phyloP scores from a whole-genome alignment of 176 grass and related monocot species.

The Eremochloa ophiuroides region DNA sequence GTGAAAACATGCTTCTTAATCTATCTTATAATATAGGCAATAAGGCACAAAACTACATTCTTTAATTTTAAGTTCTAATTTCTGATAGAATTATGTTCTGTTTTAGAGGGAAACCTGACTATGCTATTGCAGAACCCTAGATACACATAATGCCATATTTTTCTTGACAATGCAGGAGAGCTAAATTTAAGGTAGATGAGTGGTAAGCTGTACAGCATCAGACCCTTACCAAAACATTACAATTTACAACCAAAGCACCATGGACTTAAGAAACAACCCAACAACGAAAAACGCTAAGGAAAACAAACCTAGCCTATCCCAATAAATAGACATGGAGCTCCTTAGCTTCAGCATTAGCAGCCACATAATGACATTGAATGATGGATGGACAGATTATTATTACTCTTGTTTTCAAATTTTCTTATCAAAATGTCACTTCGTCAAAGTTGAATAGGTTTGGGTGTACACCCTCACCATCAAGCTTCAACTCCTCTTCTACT shows the following conservation, averaged over 20 bases:
- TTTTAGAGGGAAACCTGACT: neutral
- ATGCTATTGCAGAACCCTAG: neutral
- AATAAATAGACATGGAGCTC: neutral
- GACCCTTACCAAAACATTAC: neutral
- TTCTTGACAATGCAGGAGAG: too few species aligned
- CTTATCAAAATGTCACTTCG: neutral
- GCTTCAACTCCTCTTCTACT: neutral
- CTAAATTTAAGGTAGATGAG: too few species aligned
- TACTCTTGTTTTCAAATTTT: neutral
- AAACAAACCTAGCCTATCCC: neutral
- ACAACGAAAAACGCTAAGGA: neutral
- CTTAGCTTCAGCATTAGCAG: neutral
- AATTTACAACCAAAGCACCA: neutral
- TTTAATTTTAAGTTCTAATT: neutral
- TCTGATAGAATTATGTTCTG: neutral
- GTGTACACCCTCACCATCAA: neutral
- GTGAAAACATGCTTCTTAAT: constrained; percentile 29
- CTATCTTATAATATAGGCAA: constrained; percentile 7
- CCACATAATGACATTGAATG: neutral
- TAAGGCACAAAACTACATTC: neutral
- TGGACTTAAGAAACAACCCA: neutral
- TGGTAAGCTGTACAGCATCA: neutral
- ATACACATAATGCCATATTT: neutral
- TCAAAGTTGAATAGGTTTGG: neutral
- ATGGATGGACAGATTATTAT: neutral